Percentiles rank a stretch among this genome's conserved stretches.
These are phyloP conservation scores for Cystofilobasidium bisporidii DNA, from an alignment of 768 basidiomycete genomes.

Conservation along the genomic window DNA sequence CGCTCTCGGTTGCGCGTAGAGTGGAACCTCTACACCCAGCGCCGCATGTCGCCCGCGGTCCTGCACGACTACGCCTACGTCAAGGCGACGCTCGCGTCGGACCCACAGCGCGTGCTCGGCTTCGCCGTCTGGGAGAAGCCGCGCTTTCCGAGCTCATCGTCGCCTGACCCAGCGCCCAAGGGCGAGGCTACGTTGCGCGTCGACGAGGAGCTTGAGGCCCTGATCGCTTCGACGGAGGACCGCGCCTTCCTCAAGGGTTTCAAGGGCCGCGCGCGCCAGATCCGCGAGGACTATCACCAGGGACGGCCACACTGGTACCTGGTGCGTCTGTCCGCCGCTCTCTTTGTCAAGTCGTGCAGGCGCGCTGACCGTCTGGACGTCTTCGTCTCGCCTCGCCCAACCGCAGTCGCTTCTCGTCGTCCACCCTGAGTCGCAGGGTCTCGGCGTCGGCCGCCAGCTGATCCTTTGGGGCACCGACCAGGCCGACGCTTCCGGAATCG, in stretches of 20 bases:
- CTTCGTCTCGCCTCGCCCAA: too few relatives aligned
- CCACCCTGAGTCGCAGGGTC: conserved; percentile 4
- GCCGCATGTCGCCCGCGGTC: neutral
- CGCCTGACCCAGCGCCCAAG: neutral
- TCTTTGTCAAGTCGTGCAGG: too few relatives aligned
- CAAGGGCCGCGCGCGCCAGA: neutral
- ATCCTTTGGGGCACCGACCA: conserved; percentile 7
- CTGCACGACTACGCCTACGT: neutral
- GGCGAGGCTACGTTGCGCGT: neutral
- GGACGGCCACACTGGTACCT: conserved; percentile 16
- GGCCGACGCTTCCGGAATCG: conserved; percentile 4
- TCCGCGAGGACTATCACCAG: neutral
- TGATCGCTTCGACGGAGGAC: neutral
- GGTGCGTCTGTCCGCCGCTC: neutral
- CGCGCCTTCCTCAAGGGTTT: conserved; percentile 8
- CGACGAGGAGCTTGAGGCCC: neutral
- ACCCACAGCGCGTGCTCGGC: neutral
- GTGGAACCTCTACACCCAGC: neutral
- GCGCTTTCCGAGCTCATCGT: neutral
- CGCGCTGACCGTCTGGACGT: neutral
- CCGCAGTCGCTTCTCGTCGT: conserved; percentile 14
- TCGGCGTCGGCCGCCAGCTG: conserved; percentile 7
- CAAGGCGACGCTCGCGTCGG: neutral
- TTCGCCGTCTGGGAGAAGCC: neutral
- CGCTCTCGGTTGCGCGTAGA: neutral